These are phyloP conservation scores for Botrytis pseudocinerea DNA, from an alignment of 2,329 filamentous ascomycete species.

Conservation along the genomic window DNA sequence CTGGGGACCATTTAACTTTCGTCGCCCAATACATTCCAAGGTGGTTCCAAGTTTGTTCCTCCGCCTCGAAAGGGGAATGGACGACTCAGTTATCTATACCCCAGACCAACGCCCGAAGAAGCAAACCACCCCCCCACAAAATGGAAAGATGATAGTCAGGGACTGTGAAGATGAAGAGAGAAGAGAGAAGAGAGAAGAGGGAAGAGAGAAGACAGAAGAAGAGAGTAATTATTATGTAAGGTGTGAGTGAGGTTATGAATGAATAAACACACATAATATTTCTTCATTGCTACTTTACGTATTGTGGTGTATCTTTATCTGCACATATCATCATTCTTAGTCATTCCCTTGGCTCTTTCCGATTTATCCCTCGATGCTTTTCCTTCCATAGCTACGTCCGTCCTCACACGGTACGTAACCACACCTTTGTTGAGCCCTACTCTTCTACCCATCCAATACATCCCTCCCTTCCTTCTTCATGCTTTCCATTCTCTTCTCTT, in stretches of 20 bases:
- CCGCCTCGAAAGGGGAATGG: background rate
- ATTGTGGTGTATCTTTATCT: too few relatives aligned
- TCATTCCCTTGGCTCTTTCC: constrained; percentile 9
- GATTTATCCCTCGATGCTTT: background rate
- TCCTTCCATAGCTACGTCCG: background rate
- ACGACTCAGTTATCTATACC: constrained; percentile 13
- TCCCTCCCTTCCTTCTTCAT: too few relatives aligned
- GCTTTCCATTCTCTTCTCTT: background rate
- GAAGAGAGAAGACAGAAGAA: background rate
- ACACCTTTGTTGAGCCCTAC: too few relatives aligned
- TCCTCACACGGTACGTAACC: background rate
- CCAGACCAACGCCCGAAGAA: constrained; percentile 1
- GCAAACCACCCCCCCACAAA: constrained; percentile 4
- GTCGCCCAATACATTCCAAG: background rate
- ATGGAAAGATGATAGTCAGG: background rate
- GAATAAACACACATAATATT: too few relatives aligned
- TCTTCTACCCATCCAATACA: background rate
- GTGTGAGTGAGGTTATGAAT: background rate
- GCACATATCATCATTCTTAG: background rate
- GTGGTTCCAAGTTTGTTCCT: background rate
- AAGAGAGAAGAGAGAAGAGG: background rate
- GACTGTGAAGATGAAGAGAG: background rate
- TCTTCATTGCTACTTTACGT: too few relatives aligned
- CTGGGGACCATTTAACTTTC: background rate
- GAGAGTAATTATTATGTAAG: background rate